phyloP scores from a whole-genome alignment of 2,329 filamentous ascomycete species.

The Neofusicoccum sp. region DNA sequence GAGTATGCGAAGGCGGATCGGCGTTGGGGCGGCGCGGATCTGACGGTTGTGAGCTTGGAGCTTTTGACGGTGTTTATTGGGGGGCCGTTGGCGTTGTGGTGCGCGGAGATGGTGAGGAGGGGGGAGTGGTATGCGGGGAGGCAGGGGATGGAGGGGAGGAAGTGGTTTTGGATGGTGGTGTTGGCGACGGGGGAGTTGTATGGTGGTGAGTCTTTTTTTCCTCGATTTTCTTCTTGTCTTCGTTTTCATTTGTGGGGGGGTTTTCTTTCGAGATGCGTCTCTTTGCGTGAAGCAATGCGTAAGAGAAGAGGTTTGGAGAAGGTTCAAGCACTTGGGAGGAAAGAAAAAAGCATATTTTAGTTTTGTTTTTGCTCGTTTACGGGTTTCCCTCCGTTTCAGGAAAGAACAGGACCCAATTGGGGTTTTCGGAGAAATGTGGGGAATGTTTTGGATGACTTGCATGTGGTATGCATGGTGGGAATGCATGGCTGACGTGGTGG shows the following conservation, averaged over 20 bases:
- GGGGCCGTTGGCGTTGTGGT: slow-evolving; percentile 60
- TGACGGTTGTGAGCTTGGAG: slow-evolving; percentile 62
- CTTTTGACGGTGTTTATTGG: slow-evolving; percentile 63
- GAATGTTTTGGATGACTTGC: slow-evolving; percentile 27
- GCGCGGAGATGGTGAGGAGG: slow-evolving; percentile 56
- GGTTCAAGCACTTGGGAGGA: background rate
- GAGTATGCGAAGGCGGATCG: slow-evolving; percentile 67
- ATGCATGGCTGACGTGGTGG: slow-evolving; percentile 39
- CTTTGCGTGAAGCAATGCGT: background rate
- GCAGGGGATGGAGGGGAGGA: slow-evolving; percentile 35
- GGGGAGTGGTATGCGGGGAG: slow-evolving; percentile 31
- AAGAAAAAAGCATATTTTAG: background rate
- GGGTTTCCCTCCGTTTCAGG: background rate
- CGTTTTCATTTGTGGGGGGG: background rate
- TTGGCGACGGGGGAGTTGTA: slow-evolving; percentile 67
- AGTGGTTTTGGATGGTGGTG: slow-evolving; percentile 58
- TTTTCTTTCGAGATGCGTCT: background rate
- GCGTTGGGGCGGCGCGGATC: slow-evolving; percentile 62
- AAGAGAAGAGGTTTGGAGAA: background rate
- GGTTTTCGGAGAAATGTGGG: slow-evolving; percentile 23
- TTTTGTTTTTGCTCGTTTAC: background rate
- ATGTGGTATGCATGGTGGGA: slow-evolving; percentile 22
- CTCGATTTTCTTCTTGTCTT: background rate
- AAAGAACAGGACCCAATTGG: slow-evolving; percentile 22
- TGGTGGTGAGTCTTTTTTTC: slow-evolving; percentile 47